A percentile compares a stretch with the other conserved stretches of the same genome.
phyloP scores from a whole-genome alignment of 176 grass and related monocot species.

The Hordeum vulgare region MorexV3_pseudomolecules_assembly NC_058524.1:157347664-157348163 shows the following conservation, averaged over 20 bases:
- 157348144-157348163: slow-evolving; percentile 63
- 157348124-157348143: background rate
- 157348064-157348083: slow-evolving; percentile 93
- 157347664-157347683: slow-evolving; percentile 71
- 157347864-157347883: slow-evolving; percentile 87
- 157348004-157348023: slow-evolving; percentile 97
- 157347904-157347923: background rate
- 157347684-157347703: slow-evolving; percentile 90
- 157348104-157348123: background rate
- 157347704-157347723: slow-evolving; percentile 84
- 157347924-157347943: background rate
- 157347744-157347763: slow-evolving; percentile 82
- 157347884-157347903: slow-evolving; percentile 2
- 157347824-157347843: slow-evolving; percentile 78
- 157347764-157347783: slow-evolving; percentile 60
- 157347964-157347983: slow-evolving; percentile 97
- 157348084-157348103: slow-evolving; percentile 8
- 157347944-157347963: slow-evolving; percentile 18
- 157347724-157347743: slow-evolving; percentile 82
- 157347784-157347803: slow-evolving; percentile 49
- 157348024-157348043: slow-evolving; percentile 84
- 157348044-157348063: slow-evolving; percentile 95
- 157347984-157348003: slow-evolving; percentile 97
- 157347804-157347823: slow-evolving; percentile 51
- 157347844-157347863: slow-evolving; percentile 75